A percentile compares a stretch with the other conserved stretches of the same genome.
phyloP scores from a whole-genome alignment of 805 yeast species.

The Myxozyma vanderwaltii region DNA sequence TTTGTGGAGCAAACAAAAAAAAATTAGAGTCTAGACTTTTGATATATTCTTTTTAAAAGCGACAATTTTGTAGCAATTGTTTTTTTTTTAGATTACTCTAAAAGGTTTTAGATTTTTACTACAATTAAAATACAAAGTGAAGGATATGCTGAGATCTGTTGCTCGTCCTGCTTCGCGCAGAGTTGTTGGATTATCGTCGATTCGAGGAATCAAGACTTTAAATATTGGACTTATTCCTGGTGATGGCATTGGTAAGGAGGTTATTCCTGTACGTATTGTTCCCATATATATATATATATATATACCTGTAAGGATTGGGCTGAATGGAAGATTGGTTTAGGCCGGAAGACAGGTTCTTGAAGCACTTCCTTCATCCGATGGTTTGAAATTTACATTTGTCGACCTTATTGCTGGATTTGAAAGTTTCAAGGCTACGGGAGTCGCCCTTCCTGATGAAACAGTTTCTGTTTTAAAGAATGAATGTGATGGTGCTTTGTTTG shows the following conservation, averaged over 20 bases:
- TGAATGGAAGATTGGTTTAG: too few species aligned
- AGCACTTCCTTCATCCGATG: slow-evolving; percentile 73
- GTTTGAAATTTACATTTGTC: slow-evolving; percentile 80
- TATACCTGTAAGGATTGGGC: too few species aligned
- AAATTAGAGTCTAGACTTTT: too few species aligned
- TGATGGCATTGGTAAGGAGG: slow-evolving; percentile 98
- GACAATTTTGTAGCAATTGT: too few species aligned
- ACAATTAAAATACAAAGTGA: background rate
- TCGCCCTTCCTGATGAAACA: slow-evolving; percentile 92
- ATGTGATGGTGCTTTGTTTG: slow-evolving; percentile 97
- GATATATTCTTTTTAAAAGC: too few species aligned
- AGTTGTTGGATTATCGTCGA: background rate
- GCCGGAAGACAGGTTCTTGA: slow-evolving; percentile 86
- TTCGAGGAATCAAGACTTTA: slow-evolving; percentile 28
- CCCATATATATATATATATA: background rate
- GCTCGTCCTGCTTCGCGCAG: slow-evolving; percentile 3
- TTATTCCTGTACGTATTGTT: slow-evolving; percentile 76
- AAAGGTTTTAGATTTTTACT: too few species aligned
- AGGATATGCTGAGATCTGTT: slow-evolving; percentile 6
- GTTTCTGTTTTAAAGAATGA: slow-evolving; percentile 71
- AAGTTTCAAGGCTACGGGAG: slow-evolving; percentile 90
- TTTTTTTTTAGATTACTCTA: background rate
- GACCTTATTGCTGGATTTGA: slow-evolving; percentile 94
- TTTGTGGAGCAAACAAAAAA: too few species aligned
- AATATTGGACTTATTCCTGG: slow-evolving; percentile 81